These are phyloP conservation scores for Datura wrightii DNA, from an alignment of 257 asterid genomes.

Conservation along the genomic window DNA sequence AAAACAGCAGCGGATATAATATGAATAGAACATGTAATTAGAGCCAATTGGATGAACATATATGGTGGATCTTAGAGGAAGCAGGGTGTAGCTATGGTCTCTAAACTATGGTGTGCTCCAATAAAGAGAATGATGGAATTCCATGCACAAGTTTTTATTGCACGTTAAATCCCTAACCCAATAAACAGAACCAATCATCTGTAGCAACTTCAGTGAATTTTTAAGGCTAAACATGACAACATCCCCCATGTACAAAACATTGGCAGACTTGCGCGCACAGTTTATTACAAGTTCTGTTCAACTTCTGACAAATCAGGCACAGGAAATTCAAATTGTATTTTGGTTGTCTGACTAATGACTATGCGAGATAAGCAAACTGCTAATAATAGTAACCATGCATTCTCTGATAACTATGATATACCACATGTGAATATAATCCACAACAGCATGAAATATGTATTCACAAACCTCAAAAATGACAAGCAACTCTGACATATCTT, in stretches of 20 bases:
- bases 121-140: not conserved
- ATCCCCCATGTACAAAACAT: not conserved
- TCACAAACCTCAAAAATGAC: conserved; percentile 28
- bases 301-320: not conserved
- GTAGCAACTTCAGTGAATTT: not conserved
- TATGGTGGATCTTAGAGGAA: not conserved
- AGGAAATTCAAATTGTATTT: not conserved
- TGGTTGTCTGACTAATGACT: not conserved
- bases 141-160: not conserved
- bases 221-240: not conserved
- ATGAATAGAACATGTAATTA: not conserved
- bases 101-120: conserved; percentile 12
- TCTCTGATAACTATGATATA: not conserved
- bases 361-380: not conserved
- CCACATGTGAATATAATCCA: not conserved
- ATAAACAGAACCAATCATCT: not conserved
- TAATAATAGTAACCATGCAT: not conserved
- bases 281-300: not conserved
- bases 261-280: not conserved
- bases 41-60: not conserved
- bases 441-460: not conserved
- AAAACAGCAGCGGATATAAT: not conserved
- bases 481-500: not conserved
- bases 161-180: not conserved
- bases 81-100: not conserved